Evolutionary conservation across 1,284 basidiomycete species (phyloP).

Genomic region (Lentinula novae-zelandiae): DNA sequence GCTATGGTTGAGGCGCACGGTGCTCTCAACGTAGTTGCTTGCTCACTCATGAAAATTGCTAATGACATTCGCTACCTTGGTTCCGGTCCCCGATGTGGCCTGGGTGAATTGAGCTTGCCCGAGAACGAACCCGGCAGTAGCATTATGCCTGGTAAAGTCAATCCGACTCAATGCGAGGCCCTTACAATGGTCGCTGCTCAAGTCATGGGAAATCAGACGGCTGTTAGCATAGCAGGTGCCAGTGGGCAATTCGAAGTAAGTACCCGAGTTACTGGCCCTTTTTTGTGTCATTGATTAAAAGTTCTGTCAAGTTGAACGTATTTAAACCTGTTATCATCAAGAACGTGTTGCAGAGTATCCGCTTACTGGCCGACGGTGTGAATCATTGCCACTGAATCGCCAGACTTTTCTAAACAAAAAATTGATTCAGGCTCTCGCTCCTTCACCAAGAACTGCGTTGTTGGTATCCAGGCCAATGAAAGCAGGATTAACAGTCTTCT

Average conservation of each 20-base stretch:
- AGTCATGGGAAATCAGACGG: conserved; percentile 97
- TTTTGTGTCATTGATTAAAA: conserved; percentile 12
- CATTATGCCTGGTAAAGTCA: conserved; percentile 99
- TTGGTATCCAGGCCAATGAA: conserved; percentile 96
- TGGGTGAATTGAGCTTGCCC: conserved; percentile 92
- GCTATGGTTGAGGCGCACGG: conserved; percentile 97
- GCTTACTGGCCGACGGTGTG: conserved; percentile 86
- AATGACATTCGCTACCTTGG: conserved; percentile 99
- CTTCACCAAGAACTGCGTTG: conserved; percentile 96
- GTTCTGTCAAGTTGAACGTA: conserved; percentile 76
- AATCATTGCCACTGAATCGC: conserved; percentile 18
- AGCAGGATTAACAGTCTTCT: conserved; percentile 86
- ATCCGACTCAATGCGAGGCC: conserved; percentile 99
- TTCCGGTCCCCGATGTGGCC: conserved; percentile 95
- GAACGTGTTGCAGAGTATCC: conserved; percentile 95
- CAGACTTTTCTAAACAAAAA: neutral
- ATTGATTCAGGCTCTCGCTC: conserved; percentile 64
- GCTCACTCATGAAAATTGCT: conserved; percentile 98
- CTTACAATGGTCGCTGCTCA: conserved; percentile 99
- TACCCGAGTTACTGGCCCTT: neutral
- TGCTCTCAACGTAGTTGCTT: conserved; percentile 92
- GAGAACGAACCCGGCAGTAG: conserved; percentile 99
- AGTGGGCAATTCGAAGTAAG: conserved; percentile 95
- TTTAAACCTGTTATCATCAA: conserved; percentile 99
- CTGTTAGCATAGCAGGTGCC: conserved; percentile 90